Evolutionary conservation across 129 eudicot species (phyloP), one percentile per base, ranked within the genome.

Genomic region (Artemisia tridentata): DNA sequence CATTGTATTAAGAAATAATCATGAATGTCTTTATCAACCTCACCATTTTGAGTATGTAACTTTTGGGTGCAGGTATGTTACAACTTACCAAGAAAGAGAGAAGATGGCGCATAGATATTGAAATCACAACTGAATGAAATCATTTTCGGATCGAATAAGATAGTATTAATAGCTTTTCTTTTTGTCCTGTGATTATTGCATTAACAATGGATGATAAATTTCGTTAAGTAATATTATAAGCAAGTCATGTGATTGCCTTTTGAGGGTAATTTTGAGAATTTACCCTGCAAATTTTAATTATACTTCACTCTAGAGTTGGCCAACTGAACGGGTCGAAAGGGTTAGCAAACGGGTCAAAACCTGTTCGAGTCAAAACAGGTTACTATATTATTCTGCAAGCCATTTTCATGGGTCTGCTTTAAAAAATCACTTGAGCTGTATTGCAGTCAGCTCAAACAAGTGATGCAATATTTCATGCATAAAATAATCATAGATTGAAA

Each of bases 41-140:
- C 45, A 38, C 45, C 45, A 7, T 6, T 38, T 38, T 57, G 9
- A 12, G 46, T 29, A 17, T 56, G 41, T 59, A 45, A 34, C 53
- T 64, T 68, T 25, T 31, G 29, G 27, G 10, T 81, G 81, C 68
- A 87, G 89, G 67, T 89, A 84, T 49, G 85, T 80, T 63, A 72
- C 69, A 70, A 74, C 66, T 72, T 89, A 74, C 74, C 58, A 73
- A 87, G 92, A 89, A 67, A 82, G 84, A 83, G 96, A 89, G 81
- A 89, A 89, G 84, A 11, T 86, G 78, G 73, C 61, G 63, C 96
- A 89, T 67, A 87, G 92, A 75, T 86, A 83, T 68, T 88, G 64
- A 69, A 83, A 80, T 72, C 10, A 12, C 69, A 60, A 13, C 57
- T 25, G 14, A 47, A 20, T n/a, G 11, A 66, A 75, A 5, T 38